These are phyloP conservation scores for Pilasporangium apinafurcum DNA, from an alignment of 352 stramenopile genomes.

Conservation along the genomic window DNA sequence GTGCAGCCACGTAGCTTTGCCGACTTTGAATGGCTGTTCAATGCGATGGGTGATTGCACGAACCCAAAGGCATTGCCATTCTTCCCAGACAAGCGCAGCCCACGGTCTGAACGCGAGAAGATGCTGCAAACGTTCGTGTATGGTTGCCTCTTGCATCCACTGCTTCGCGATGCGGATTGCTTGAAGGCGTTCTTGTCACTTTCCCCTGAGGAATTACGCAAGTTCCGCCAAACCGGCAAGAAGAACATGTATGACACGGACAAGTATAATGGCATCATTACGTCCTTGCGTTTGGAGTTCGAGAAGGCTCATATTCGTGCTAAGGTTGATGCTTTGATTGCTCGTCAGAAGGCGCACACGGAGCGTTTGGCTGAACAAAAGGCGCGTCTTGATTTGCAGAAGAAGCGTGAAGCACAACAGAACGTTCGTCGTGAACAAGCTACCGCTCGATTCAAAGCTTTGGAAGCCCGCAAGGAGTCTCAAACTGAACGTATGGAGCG, in stretches of 20 bases:
- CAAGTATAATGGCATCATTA: conserved; percentile 76
- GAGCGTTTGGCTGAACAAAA: conserved; percentile 57
- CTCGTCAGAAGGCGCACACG: conserved; percentile 67
- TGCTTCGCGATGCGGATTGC: conserved; percentile 72
- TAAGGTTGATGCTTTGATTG: conserved; percentile 64
- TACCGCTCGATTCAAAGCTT: conserved; percentile 64
- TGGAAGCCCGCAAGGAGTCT: conserved; percentile 71
- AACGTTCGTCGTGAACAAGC: conserved; percentile 75
- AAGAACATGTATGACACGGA: conserved; percentile 76
- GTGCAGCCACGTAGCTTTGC: conserved; percentile 51
- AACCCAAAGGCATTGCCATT: conserved; percentile 77
- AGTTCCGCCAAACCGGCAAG: conserved; percentile 63
- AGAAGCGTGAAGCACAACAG: conserved; percentile 62
- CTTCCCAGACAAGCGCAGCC: conserved; percentile 69
- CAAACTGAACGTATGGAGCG: conserved; percentile 75
- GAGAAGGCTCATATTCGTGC: conserved; percentile 80
- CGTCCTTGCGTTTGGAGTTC: conserved; percentile 72
- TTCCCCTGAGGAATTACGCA: conserved; percentile 55
- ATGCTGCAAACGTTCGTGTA: conserved; percentile 76
- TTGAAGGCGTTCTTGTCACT: conserved; percentile 82
- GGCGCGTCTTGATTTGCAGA: conserved; percentile 51
- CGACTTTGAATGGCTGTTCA: conserved; percentile 84
- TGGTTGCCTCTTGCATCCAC: conserved; percentile 72
- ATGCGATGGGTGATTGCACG: conserved; percentile 63
- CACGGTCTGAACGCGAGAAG: conserved; percentile 41